A percentile compares a stretch with the other conserved stretches of the same genome.
phyloP scores from a whole-genome alignment of 345 rosid species.

The Hibiscus tridactylites region DNA sequence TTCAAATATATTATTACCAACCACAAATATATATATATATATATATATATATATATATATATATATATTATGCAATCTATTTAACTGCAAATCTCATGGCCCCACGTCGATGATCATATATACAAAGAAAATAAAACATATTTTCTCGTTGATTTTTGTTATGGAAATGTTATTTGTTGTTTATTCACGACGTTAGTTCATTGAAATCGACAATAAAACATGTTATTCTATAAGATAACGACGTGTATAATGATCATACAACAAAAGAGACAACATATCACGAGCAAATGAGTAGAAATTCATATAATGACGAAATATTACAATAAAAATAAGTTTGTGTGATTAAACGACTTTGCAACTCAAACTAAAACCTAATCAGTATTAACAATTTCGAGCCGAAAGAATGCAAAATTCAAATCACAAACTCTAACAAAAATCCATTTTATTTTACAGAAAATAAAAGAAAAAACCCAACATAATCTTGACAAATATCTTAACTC shows the following conservation, averaged over 20 bases:
- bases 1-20: too few species aligned
- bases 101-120: conserved; percentile 29
- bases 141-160: conserved; percentile 8
- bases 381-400: too few species aligned
- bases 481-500: conserved; percentile 36
- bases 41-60: background rate
- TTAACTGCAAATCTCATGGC: conserved; percentile 22
- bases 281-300: too few species aligned
- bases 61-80: conserved; percentile 10
- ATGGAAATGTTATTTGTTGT: background rate
- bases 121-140: background rate
- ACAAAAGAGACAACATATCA: too few species aligned
- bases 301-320: too few species aligned
- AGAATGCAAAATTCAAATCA: too few species aligned
- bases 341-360: too few species aligned
- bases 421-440: background rate
- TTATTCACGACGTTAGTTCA: conserved; percentile 24
- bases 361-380: too few species aligned
- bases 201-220: conserved; percentile 17
- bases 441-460: background rate
- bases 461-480: conserved; percentile 14
- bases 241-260: too few species aligned
- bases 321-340: too few species aligned
- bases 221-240: too few species aligned
- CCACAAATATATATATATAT: too few species aligned